A percentile compares a stretch with the other conserved stretches of the same genome.
phyloP scores from a whole-genome alignment of 2,329 filamentous ascomycete genomes.

The Cercospora citrullina region DNA sequence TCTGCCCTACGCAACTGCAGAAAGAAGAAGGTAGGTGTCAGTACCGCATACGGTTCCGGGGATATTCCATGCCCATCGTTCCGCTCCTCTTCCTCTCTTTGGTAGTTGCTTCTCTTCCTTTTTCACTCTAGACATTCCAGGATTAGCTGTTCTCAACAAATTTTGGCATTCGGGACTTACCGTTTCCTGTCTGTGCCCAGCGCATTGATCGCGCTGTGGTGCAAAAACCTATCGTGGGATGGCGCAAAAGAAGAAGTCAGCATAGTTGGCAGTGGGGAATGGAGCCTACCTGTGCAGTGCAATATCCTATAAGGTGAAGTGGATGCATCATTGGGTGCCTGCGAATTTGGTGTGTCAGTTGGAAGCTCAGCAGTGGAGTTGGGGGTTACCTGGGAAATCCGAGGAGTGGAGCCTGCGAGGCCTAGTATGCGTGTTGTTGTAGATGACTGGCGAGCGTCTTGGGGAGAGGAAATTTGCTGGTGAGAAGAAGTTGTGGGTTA shows the following conservation, averaged over 20 bases:
- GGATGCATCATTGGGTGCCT: background rate
- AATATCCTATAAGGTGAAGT: background rate
- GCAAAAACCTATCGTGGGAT: background rate
- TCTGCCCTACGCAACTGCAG: background rate
- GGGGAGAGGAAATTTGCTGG: background rate
- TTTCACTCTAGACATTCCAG: background rate
- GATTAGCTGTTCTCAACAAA: background rate
- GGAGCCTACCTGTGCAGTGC: background rate
- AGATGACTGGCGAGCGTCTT: background rate
- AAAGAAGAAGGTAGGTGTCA: background rate
- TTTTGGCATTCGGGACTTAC: background rate
- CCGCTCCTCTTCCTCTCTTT: background rate
- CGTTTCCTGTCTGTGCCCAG: background rate
- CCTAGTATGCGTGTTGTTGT: background rate
- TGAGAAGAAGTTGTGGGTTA: background rate
- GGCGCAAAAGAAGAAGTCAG: background rate
- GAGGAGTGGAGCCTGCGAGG: background rate
- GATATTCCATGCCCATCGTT: background rate
- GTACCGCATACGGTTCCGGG: slow-evolving; percentile 1
- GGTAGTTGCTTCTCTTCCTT: background rate
- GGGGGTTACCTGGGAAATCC: background rate
- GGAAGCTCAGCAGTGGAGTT: background rate
- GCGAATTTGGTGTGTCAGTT: background rate
- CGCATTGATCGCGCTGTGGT: background rate
- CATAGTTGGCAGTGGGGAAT: background rate